A percentile compares a stretch with the other conserved stretches of the same genome.
phyloP scores from a whole-genome alignment of 306 rosid genomes.

The Hippophae rhamnoides region DNA sequence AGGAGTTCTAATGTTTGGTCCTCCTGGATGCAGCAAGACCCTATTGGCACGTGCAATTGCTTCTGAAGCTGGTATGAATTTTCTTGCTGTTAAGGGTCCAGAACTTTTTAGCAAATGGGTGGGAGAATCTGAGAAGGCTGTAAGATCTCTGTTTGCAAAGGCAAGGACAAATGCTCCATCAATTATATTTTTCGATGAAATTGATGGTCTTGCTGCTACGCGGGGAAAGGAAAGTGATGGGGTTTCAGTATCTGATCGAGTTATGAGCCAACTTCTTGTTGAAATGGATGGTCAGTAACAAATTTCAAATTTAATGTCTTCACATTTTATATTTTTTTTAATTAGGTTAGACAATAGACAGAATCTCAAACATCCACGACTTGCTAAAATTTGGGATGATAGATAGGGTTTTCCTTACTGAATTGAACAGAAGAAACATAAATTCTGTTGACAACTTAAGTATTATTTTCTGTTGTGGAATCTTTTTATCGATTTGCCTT shows the following conservation, averaged over 20 bases:
- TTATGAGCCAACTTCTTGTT: slow-evolving; percentile 84
- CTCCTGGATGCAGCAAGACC: slow-evolving; percentile 99
- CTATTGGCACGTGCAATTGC: slow-evolving; percentile 96
- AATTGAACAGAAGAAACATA: neutral
- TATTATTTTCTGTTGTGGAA: neutral
- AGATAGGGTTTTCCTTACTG: neutral
- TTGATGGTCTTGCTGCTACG: slow-evolving; percentile 73
- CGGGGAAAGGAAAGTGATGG: slow-evolving; percentile 88
- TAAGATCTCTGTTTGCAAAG: slow-evolving; percentile 76
- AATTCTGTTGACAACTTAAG: neutral
- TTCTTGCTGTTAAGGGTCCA: slow-evolving; percentile 93
- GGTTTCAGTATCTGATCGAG: slow-evolving; percentile 84
- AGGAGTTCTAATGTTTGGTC: slow-evolving; percentile 78
- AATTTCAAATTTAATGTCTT: slow-evolving; percentile 13
- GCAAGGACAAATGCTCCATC: slow-evolving; percentile 97
- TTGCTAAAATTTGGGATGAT: neutral
- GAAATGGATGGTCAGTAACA: slow-evolving; percentile 78
- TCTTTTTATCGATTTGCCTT: neutral
- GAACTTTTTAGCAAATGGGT: slow-evolving; percentile 98
- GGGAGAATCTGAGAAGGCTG: slow-evolving; percentile 98
- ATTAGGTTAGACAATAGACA: neutral
- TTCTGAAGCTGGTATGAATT: slow-evolving; percentile 77
- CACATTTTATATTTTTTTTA: neutral
- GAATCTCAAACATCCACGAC: neutral
- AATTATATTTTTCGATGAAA: slow-evolving; percentile 80